Percentiles rank a stretch among this genome's conserved stretches.
phyloP scores from a whole-genome alignment of 2,329 filamentous ascomycete genomes.

The Fusarium sp. region DNA sequence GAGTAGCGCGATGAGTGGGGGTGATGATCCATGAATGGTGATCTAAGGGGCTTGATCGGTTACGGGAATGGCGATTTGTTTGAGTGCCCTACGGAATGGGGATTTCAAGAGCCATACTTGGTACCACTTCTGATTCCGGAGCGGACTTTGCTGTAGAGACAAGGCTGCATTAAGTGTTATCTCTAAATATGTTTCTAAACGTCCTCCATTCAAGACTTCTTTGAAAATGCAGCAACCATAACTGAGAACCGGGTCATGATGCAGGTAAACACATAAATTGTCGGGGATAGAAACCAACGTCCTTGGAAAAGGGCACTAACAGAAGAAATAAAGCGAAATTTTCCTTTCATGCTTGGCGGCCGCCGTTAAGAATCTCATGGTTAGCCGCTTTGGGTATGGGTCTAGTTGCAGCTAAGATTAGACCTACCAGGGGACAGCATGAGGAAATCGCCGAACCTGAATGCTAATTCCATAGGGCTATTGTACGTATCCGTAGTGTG shows the following conservation, averaged over 20 bases:
- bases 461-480: conserved; percentile 16
- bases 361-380: conserved; percentile 1
- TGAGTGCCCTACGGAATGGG: neutral
- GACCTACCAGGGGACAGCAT: conserved; percentile 11
- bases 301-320: neutral
- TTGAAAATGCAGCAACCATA: conserved; percentile 14
- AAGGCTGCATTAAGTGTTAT: neutral
- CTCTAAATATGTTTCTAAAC: neutral
- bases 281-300: conserved; percentile 10
- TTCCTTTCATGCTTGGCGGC: conserved; percentile 6
- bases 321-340: neutral
- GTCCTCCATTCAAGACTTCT: neutral
- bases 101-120: neutral
- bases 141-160: neutral
- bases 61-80: conserved; percentile 16
- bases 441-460: conserved; percentile 28
- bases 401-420: conserved; percentile 19
- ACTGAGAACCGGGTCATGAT: neutral
- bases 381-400: conserved; percentile 23
- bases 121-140: neutral
- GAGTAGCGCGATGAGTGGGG: conserved; percentile 1
- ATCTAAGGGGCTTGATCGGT: conserved; percentile 17
- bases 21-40: conserved; percentile 1
- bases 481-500: neutral
- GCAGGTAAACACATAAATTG: neutral